Conservation (phyloP, 2,329 filamentous ascomycete genomes). For the Diaporthe humulicola region DNA sequence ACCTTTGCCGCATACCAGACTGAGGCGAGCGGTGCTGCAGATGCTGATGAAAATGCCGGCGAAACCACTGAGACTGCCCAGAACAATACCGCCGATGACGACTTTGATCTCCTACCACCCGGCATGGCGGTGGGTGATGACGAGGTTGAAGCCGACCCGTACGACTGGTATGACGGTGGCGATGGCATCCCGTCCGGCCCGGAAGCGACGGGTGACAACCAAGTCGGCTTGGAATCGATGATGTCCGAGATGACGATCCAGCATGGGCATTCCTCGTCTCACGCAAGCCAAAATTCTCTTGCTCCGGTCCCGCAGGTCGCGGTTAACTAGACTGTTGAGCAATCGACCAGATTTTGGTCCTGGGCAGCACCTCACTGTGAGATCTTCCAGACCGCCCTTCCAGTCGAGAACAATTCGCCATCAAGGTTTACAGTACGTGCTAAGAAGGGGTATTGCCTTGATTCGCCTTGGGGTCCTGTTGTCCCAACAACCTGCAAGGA, state of each 20-base stretch:
- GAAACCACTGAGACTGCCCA: not conserved
- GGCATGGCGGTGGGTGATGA: not conserved
- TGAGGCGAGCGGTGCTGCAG: rapidly evolving
- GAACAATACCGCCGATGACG: not conserved
- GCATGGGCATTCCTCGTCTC: not conserved
- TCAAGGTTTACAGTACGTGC: not conserved
- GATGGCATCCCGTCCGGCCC: not conserved
- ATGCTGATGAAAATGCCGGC: too few species aligned
- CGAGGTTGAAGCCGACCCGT: not conserved
- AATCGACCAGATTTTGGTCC: not conserved
- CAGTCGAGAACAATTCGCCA: not conserved
- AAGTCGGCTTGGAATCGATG: not conserved
- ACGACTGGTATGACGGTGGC: too few species aligned
- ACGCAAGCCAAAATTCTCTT: rapidly evolving
- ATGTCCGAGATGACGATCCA: not conserved
- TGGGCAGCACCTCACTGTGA: not conserved
- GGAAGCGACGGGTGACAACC: not conserved
- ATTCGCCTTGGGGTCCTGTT: not conserved
- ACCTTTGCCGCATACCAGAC: not conserved
- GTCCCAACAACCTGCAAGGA: not conserved
- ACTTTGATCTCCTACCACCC: too few species aligned
- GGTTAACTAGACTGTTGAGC: not conserved
- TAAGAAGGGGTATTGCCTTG: not conserved
- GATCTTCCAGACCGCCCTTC: not conserved
- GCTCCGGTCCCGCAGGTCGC: not conserved